Percentiles rank a stretch among this genome's conserved stretches.
phyloP scores from a whole-genome alignment of 805 yeast species.

The Monosporozyma yasuniensis region DNA sequence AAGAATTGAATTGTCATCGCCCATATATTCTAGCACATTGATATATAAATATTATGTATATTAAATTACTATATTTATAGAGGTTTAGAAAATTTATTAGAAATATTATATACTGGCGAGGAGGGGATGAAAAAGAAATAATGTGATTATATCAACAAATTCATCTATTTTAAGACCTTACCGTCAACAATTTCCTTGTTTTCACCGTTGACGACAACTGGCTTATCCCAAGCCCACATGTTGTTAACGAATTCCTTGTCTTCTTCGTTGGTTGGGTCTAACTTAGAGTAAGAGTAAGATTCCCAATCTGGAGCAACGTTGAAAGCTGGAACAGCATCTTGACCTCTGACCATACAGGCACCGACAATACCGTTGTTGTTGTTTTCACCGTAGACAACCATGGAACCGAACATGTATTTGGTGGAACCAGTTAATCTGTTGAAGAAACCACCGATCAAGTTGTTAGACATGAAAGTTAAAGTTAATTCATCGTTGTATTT shows the following conservation, averaged over 20 bases:
- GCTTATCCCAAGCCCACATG: conserved; percentile 99
- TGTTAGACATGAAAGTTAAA: conserved; percentile 95
- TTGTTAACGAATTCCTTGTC: conserved; percentile 76
- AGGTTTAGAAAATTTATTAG: too few species aligned
- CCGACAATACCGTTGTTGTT: conserved; percentile 96
- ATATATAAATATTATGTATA: too few species aligned
- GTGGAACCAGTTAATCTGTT: conserved; percentile 86
- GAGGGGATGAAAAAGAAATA: too few species aligned
- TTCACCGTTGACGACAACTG: conserved; percentile 72
- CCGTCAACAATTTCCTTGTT: conserved; percentile 89
- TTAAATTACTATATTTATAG: too few species aligned
- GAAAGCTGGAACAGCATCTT: conserved; percentile 83
- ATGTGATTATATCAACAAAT: too few species aligned
- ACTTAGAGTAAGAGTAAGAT: conserved; percentile 74
- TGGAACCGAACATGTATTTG: conserved; percentile 87
- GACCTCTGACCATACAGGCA: conserved; percentile 92
- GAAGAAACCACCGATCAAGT: conserved; percentile 96
- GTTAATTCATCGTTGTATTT: conserved; percentile 97
- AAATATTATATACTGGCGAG: neutral
- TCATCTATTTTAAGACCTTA: conserved; percentile 83
- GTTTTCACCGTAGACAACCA: conserved; percentile 97
- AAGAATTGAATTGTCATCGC: too few species aligned
- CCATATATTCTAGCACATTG: too few species aligned
- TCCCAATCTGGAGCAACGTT: conserved; percentile 99
- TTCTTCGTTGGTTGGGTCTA: conserved; percentile 71